Percentiles rank a stretch among this genome's conserved stretches.
These are phyloP conservation scores for Primulina tabacum DNA, from an alignment of 257 asterid genomes.

Conservation along the genomic window DNA sequence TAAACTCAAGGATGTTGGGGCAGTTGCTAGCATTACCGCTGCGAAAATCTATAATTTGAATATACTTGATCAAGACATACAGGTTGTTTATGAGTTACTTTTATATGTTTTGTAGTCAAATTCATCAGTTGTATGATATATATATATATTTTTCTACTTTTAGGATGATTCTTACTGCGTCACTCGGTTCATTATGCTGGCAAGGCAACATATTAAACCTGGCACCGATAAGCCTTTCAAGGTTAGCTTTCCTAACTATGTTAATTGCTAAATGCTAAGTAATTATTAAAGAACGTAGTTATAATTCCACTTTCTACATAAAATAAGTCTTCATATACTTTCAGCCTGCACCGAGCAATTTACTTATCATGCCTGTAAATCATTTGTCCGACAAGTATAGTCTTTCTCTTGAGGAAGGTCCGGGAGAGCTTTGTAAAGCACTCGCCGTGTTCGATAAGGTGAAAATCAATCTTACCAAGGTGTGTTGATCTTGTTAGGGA, in stretches of 20 bases:
- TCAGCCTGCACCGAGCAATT: conserved; percentile 5
- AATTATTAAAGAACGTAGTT: background rate
- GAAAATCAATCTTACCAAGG: conserved; percentile 92
- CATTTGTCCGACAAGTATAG: conserved; percentile 81
- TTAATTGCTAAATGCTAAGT: conserved; percentile 3
- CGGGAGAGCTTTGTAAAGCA: conserved; percentile 95
- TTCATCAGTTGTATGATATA: background rate
- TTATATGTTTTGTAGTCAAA: background rate
- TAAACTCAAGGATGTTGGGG: conserved; percentile 83
- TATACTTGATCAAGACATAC: conserved; percentile 86
- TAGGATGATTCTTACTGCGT: conserved; percentile 96
- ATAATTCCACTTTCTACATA: conserved; percentile 6
- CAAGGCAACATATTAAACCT: conserved; percentile 96
- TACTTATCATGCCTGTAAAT: conserved; percentile 10
- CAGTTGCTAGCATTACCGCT: conserved; percentile 91
- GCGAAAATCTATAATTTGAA: conserved; percentile 74
- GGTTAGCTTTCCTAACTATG: conserved; percentile 39
- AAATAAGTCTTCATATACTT: background rate
- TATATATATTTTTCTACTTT: conserved; percentile 21
- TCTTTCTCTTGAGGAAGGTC: conserved; percentile 99
- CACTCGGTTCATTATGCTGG: conserved; percentile 95
- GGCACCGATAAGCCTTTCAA: conserved; percentile 88
- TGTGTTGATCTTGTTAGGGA: conserved; percentile 17
- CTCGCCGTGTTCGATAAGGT: conserved; percentile 93
- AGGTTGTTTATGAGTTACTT: conserved; percentile 45